phyloP scores from a whole-genome alignment of 169 alveolate genomes.

The Eimeria acervulina region DNA sequence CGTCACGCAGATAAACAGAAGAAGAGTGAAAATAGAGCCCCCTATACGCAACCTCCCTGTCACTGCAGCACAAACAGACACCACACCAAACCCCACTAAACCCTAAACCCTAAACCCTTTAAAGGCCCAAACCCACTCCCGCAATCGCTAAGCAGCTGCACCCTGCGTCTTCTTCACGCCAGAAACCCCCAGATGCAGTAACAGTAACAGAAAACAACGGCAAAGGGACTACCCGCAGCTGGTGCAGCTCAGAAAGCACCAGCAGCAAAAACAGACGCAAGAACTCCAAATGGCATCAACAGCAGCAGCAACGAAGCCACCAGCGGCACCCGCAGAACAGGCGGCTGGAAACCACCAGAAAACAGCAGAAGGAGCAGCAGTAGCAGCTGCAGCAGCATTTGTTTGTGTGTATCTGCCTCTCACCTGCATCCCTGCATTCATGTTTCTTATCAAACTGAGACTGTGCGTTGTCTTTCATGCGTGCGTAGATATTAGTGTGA shows the following conservation, averaged over 20 bases:
- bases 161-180: not conserved
- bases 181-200: not conserved
- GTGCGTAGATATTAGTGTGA: constrained; percentile 47
- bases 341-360: too few relatives aligned
- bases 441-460: constrained; percentile 39
- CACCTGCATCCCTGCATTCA: constrained; percentile 42
- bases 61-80: constrained; percentile 24
- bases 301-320: not conserved
- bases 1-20: constrained; percentile 36
- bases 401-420: not conserved
- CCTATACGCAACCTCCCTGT: constrained; percentile 49
- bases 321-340: not conserved
- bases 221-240: not conserved
- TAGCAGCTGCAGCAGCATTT: not conserved
- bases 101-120: not conserved
- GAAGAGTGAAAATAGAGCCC: not conserved
- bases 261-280: not conserved
- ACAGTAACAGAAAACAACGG: not conserved
- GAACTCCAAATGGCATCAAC: not conserved
- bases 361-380: not conserved
- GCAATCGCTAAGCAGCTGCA: not conserved
- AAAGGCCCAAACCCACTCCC: not conserved
- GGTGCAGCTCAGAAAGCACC: not conserved
- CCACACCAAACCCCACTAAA: not conserved
- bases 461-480: constrained; percentile 31